Conservation (phyloP, 495 filamentous ascomycete species). For the Copromyces sp. region DNA sequence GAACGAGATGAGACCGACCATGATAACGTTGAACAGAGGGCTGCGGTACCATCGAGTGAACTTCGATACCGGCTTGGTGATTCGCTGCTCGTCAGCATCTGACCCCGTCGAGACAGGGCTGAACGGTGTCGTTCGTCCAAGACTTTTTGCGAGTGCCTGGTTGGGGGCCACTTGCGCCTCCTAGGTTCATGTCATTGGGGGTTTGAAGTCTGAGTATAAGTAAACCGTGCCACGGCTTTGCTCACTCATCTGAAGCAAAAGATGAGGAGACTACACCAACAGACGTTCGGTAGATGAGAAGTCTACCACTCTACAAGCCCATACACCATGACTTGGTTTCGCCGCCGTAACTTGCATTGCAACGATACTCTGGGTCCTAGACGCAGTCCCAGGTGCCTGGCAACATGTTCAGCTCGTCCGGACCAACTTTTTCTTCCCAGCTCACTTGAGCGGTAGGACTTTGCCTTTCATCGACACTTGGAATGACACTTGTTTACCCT, state of each 20-base stretch:
- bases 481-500: not conserved
- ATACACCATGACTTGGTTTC: not conserved
- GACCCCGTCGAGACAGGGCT: not conserved
- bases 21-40: slow-evolving; percentile 44
- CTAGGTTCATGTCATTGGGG: not conserved
- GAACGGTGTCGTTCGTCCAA: not conserved
- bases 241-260: not conserved
- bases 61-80: slow-evolving; percentile 17
- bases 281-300: not conserved
- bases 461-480: slow-evolving; percentile 9
- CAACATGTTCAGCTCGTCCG: not conserved
- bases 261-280: not conserved
- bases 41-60: slow-evolving; percentile 40
- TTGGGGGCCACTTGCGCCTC: not conserved
- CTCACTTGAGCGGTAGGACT: not conserved
- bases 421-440: not conserved
- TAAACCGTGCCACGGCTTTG: not conserved
- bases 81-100: slow-evolving; percentile 4
- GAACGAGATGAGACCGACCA: slow-evolving; percentile 46
- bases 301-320: not conserved
- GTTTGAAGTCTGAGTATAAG: not conserved
- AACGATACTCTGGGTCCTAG: not conserved
- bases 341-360: not conserved
- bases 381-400: not conserved
- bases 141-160: too few relatives aligned